phyloP scores from a whole-genome alignment of 2,329 filamentous ascomycete genomes.

The Pseudocercospora musae region DNA sequence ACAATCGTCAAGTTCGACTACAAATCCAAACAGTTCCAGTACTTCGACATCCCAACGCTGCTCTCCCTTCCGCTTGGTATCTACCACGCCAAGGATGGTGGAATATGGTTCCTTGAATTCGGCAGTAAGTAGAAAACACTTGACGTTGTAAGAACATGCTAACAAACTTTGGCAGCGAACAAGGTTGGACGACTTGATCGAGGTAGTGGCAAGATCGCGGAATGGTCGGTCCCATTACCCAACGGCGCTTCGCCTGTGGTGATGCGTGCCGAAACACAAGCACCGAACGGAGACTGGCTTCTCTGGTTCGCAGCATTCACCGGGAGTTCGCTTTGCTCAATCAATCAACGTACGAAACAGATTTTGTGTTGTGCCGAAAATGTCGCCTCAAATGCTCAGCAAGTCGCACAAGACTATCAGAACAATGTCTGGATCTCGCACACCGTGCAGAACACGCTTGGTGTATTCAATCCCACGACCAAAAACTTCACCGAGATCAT shows the following conservation, averaged over 20 bases:
- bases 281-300: slow-evolving; percentile 5
- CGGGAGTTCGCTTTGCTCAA: neutral
- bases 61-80: slow-evolving; percentile 2
- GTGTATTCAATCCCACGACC: slow-evolving; percentile 1
- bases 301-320: slow-evolving; percentile 10
- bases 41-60: slow-evolving; percentile 4
- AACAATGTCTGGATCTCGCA: slow-evolving; percentile 8
- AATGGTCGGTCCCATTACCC: slow-evolving; percentile 11
- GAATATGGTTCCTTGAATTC: slow-evolving; percentile 10
- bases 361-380: slow-evolving; percentile 5
- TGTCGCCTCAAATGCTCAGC: neutral
- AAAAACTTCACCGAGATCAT: slow-evolving; percentile 11
- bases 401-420: slow-evolving; percentile 7
- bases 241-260: slow-evolving; percentile 1
- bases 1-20: slow-evolving; percentile 9
- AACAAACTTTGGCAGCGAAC: neutral
- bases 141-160: neutral
- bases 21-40: slow-evolving; percentile 4
- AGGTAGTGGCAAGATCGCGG: slow-evolving; percentile 7
- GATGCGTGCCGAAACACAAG: slow-evolving; percentile 9
- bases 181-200: slow-evolving; percentile 17
- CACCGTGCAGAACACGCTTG: slow-evolving; percentile 4
- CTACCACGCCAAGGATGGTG: slow-evolving; percentile 9
- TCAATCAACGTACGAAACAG: slow-evolving; percentile 7
- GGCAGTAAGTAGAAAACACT: neutral